Percentiles rank a stretch among this genome's conserved stretches.
Evolutionary conservation across 768 basidiomycete genomes (phyloP).

Genomic region (Holtermanniella nyarrowii): DNA sequence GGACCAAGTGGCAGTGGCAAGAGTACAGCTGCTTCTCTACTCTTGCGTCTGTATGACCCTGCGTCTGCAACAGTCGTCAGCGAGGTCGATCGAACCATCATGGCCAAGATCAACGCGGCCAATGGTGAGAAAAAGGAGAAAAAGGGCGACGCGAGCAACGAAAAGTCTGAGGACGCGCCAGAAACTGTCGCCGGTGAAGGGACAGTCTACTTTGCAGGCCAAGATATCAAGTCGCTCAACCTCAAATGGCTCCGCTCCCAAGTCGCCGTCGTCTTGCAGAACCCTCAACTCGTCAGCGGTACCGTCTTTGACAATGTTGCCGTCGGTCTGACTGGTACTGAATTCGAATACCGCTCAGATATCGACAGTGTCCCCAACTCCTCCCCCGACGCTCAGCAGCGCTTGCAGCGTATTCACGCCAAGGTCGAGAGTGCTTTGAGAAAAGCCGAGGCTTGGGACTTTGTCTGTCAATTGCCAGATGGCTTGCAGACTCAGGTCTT

Average conservation of each 20-base stretch:
- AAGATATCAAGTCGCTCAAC: slow-evolving; percentile 23
- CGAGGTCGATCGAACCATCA: slow-evolving; percentile 12
- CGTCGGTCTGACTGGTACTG: slow-evolving; percentile 34
- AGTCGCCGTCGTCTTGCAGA: slow-evolving; percentile 29
- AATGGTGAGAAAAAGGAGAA: neutral
- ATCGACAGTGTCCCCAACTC: slow-evolving; percentile 2
- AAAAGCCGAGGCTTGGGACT: slow-evolving; percentile 37
- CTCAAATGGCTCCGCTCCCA: slow-evolving; percentile 26
- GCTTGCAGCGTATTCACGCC: slow-evolving; percentile 5
- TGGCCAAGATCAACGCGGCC: slow-evolving; percentile 8
- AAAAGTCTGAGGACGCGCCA: neutral
- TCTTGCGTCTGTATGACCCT: slow-evolving; percentile 36
- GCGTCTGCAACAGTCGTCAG: slow-evolving; percentile 8
- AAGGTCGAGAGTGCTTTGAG: slow-evolving; percentile 20
- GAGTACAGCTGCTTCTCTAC: slow-evolving; percentile 28
- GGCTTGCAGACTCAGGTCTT: slow-evolving; percentile 29
- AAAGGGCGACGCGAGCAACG: neutral
- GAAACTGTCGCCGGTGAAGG: slow-evolving; percentile 6
- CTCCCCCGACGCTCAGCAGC: neutral
- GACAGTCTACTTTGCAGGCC: slow-evolving; percentile 11
- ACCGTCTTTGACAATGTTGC: slow-evolving; percentile 39
- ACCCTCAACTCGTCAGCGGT: slow-evolving; percentile 28
- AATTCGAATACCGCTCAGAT: slow-evolving; percentile 27
- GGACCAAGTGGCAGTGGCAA: slow-evolving; percentile 38
- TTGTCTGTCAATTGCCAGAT: slow-evolving; percentile 31